Percentiles rank a stretch among this genome's conserved stretches.
Conservation (phyloP, 2,329 filamentous ascomycete species). For the Fusarium xylarioides region DNA sequence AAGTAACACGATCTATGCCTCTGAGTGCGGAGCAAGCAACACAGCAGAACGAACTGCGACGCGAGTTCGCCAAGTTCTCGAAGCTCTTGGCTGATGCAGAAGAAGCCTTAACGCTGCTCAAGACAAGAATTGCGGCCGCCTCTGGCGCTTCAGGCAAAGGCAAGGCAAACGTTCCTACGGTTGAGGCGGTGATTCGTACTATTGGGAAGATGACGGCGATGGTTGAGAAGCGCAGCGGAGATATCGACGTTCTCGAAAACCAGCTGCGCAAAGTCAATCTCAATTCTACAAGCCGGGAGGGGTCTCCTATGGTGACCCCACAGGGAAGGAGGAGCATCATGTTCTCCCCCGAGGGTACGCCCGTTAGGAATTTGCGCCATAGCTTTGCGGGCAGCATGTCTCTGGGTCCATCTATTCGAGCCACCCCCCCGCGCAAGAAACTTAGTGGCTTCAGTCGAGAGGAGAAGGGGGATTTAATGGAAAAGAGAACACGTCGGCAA, state of each 20-base stretch:
- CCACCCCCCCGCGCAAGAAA: slow-evolving; percentile 67
- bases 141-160: slow-evolving; percentile 59
- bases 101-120: slow-evolving; percentile 80
- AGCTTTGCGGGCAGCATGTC: slow-evolving; percentile 51
- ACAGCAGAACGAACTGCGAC: slow-evolving; percentile 84
- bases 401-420: slow-evolving; percentile 51
- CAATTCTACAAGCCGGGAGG: slow-evolving; percentile 54
- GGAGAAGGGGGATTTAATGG: slow-evolving; percentile 66
- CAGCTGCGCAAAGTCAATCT: slow-evolving; percentile 80
- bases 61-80: slow-evolving; percentile 77
- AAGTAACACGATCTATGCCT: slow-evolving; percentile 73
- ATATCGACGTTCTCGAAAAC: slow-evolving; percentile 88
- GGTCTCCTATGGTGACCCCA: slow-evolving; percentile 53
- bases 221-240: slow-evolving; percentile 89
- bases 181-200: slow-evolving; percentile 90
- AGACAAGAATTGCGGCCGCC: slow-evolving; percentile 75
- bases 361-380: slow-evolving; percentile 53
- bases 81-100: slow-evolving; percentile 81
- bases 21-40: slow-evolving; percentile 85
- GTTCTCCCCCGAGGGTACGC: slow-evolving; percentile 56
- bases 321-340: slow-evolving; percentile 50
- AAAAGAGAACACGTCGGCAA: slow-evolving; percentile 62
- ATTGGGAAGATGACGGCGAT: slow-evolving; percentile 92
- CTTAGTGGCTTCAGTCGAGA: slow-evolving; percentile 67
- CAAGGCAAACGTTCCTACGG: slow-evolving; percentile 73